Base-by-base conservation (phyloP, 73 alveolate genomes). In the Paramecium tetraurelia region DNA sequence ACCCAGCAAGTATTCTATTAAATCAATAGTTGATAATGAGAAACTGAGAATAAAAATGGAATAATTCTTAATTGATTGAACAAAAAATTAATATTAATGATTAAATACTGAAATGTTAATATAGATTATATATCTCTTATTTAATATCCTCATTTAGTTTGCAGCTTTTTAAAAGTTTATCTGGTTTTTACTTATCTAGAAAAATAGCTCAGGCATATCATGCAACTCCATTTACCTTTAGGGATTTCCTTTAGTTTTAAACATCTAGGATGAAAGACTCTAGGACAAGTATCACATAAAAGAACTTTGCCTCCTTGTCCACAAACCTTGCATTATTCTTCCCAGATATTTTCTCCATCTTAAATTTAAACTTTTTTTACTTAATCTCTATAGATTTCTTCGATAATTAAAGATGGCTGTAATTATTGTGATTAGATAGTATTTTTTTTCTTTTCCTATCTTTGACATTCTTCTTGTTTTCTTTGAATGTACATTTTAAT, bases 251-350 rank as follows among this genome's bases (percentile, higher is more conserved):
- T 86, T 5, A 86, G 31, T 16, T 77, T 77, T 40, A 86, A 58
- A 68, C 93, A 86, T 86, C 58, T 68, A 7, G 85, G 88, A 68
- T 86, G 93, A 48, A 86, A 86, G 6, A 86, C 93, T 38, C 86
- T 58, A 59, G 93, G 93, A 59, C 93, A 86, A 16, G 93, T 63
- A 86, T 86, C 93, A 21, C 93, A 86, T 58, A 58, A 63, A n/a
- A 86, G 29, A 6, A 86, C 93, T 68, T 86, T 77, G 35, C 93
- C 93, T 24, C 85, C 88, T 36, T 18, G 24, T 38, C 80, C 80
- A 63, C 93, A 86, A 10, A 86, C 88, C 22, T 86, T 86, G 8
- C 93, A 86, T 22, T 35, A 5, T 59, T 86, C 93, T 29, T 86
- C 93, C 93, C 93, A 86, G 10, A 7, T 16, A 38, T 75, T 36